Conservation (phyloP, 1,284 basidiomycete species). For the Neolentinus lepideus region DNA sequence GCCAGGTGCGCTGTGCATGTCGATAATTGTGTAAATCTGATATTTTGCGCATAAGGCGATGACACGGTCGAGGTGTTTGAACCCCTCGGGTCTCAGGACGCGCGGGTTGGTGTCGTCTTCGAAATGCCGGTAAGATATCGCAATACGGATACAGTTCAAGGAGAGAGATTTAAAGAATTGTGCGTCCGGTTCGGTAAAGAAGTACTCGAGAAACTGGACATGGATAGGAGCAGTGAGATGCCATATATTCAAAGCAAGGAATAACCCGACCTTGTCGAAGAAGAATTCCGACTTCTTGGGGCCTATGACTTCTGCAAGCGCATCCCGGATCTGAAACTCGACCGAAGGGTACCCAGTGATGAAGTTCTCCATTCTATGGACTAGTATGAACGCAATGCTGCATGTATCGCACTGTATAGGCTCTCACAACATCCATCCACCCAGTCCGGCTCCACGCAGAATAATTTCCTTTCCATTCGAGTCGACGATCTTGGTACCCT, state of each 20-base stretch:
- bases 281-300: constrained; percentile 65
- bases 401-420: not conserved
- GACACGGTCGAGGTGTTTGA: constrained; percentile 57
- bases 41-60: constrained; percentile 50
- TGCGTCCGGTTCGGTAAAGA: constrained; percentile 67
- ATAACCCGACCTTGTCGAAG: constrained; percentile 59
- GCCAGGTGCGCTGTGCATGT: constrained; percentile 55
- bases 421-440: constrained; percentile 64
- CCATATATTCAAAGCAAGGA: not conserved
- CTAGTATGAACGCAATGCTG: not conserved
- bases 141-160: constrained; percentile 63
- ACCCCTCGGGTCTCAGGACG: constrained; percentile 49
- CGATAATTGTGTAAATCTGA: constrained; percentile 53
- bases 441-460: constrained; percentile 59
- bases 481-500: constrained; percentile 50
- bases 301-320: constrained; percentile 58
- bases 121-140: constrained; percentile 63
- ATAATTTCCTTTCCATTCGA: constrained; percentile 46
- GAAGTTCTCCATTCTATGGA: constrained; percentile 53
- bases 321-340: constrained; percentile 61
- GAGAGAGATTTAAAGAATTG: constrained; percentile 62
- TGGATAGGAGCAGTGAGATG: not conserved
- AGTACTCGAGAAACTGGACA: constrained; percentile 61
- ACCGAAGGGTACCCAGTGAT: constrained; percentile 53
- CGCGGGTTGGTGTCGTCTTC: constrained; percentile 65